phyloP scores from a whole-genome alignment of 495 filamentous ascomycete genomes.

The Neurospora hispaniola region DNA sequence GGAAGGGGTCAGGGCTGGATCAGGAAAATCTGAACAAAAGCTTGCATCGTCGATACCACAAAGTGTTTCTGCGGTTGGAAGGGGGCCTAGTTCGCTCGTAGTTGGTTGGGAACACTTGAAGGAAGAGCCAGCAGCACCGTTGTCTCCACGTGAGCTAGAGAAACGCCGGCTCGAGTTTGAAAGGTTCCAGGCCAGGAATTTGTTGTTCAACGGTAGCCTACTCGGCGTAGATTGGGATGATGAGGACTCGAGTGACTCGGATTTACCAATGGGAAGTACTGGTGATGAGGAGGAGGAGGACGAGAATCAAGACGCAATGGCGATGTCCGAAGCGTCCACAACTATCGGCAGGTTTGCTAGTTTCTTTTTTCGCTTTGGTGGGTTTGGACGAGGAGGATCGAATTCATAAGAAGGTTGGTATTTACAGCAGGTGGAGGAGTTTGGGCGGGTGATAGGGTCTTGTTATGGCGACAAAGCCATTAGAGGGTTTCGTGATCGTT shows the following conservation, averaged over 20 bases:
- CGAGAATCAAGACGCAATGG: neutral
- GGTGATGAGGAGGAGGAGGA: neutral
- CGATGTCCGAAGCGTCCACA: neutral
- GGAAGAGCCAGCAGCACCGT: neutral
- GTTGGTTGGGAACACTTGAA: neutral
- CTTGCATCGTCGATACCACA: neutral
- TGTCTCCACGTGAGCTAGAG: neutral
- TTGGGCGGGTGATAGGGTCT: neutral
- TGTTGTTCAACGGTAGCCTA: neutral
- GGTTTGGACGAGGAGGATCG: neutral
- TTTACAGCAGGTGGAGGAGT: neutral
- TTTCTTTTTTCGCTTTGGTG: neutral
- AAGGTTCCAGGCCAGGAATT: neutral
- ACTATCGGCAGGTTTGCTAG: neutral
- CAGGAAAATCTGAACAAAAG: neutral
- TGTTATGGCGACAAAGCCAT: neutral
- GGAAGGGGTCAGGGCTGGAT: neutral
- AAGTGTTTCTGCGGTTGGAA: too few species aligned
- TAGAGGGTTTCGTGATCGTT: neutral
- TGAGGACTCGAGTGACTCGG: neutral
- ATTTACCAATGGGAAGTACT: neutral
- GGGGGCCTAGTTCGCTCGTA: neutral
- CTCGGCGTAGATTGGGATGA: neutral
- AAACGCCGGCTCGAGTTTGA: neutral
- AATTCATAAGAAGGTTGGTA: neutral